Evolutionary conservation across 2,329 filamentous ascomycete species (phyloP).

Genomic region (Penicillium sp.): DNA sequence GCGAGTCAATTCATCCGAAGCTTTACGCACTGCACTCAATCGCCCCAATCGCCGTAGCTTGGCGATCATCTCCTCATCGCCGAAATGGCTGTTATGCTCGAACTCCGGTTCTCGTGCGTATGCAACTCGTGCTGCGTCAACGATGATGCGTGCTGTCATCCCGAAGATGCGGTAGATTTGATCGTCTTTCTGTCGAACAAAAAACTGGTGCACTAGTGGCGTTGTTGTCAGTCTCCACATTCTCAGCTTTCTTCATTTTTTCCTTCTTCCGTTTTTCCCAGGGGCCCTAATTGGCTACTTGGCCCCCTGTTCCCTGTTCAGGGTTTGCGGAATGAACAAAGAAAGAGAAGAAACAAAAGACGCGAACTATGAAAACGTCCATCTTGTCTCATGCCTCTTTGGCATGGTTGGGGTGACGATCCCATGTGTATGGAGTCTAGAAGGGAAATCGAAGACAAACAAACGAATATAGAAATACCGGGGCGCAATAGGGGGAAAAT

Average conservation of each 20-base stretch:
- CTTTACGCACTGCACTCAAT: conserved; percentile 50
- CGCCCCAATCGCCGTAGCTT: conserved; percentile 55
- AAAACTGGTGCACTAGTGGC: conserved; percentile 75
- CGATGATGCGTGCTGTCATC: conserved; percentile 86
- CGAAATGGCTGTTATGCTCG: conserved; percentile 64
- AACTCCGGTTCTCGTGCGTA: conserved; percentile 82
- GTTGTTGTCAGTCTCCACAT: conserved; percentile 26
- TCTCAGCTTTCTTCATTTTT: conserved; percentile 5
- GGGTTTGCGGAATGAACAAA: conserved; percentile 7
- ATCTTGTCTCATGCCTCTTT: background rate
- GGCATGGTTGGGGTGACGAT: conserved; percentile 3
- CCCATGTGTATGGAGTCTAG: background rate
- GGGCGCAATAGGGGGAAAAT: too few relatives aligned
- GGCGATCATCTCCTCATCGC: conserved; percentile 64
- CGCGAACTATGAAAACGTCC: background rate
- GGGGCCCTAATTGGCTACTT: background rate
- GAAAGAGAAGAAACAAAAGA: background rate
- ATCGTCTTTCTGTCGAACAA: conserved; percentile 61
- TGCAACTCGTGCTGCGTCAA: conserved; percentile 80
- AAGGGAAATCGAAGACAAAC: background rate
- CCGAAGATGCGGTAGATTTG: conserved; percentile 82
- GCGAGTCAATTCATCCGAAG: conserved; percentile 52
- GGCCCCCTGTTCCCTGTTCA: conserved; percentile 4
- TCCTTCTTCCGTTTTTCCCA: background rate
- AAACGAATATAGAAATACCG: background rate